Conservation (phyloP, 2,329 filamentous ascomycete species). For the Neophaeococcomyces aloes region DNA sequence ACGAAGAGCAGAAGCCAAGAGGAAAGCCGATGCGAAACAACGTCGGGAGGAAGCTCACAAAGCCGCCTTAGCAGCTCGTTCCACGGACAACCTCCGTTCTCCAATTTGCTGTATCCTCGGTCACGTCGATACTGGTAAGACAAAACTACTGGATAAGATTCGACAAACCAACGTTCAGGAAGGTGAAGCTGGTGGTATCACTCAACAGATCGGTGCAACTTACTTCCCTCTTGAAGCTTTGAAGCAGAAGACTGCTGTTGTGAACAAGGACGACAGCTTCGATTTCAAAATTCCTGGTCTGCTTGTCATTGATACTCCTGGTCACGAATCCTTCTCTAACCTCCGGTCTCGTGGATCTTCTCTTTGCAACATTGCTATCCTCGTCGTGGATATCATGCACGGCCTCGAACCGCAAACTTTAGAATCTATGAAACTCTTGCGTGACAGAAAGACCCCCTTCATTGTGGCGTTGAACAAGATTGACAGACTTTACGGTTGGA, state of each 20-base stretch:
- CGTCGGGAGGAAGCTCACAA: slow-evolving; percentile 83
- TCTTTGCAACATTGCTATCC: slow-evolving; percentile 96
- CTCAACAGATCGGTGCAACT: slow-evolving; percentile 97
- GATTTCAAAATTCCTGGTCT: slow-evolving; percentile 97
- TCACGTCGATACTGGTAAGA: slow-evolving; percentile 99
- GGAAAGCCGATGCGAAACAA: slow-evolving; percentile 81
- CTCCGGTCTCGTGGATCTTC: slow-evolving; percentile 92
- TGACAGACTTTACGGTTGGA: slow-evolving; percentile 98
- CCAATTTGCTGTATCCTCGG: slow-evolving; percentile 99
- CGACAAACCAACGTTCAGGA: slow-evolving; percentile 98
- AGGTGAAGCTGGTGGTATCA: slow-evolving; percentile 98
- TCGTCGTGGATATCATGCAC: slow-evolving; percentile 99
- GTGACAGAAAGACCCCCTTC: slow-evolving; percentile 92
- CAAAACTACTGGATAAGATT: slow-evolving; percentile 97
- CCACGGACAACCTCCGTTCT: slow-evolving; percentile 87
- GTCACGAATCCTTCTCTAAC: slow-evolving; percentile 99
- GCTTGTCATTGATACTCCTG: slow-evolving; percentile 92
- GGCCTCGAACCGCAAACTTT: slow-evolving; percentile 93
- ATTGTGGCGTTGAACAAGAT: slow-evolving; percentile 99
- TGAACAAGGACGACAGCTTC: slow-evolving; percentile 82
- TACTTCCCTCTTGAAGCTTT: slow-evolving; percentile 97
- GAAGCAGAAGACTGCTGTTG: slow-evolving; percentile 79
- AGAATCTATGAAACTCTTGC: slow-evolving; percentile 89
- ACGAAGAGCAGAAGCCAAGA: slow-evolving; percentile 59
- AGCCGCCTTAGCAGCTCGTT: slow-evolving; percentile 79